A percentile compares a stretch with the other conserved stretches of the same genome.
Conservation (phyloP, 2,329 filamentous ascomycete genomes). For the Pezicula neosporulosa region DNA sequence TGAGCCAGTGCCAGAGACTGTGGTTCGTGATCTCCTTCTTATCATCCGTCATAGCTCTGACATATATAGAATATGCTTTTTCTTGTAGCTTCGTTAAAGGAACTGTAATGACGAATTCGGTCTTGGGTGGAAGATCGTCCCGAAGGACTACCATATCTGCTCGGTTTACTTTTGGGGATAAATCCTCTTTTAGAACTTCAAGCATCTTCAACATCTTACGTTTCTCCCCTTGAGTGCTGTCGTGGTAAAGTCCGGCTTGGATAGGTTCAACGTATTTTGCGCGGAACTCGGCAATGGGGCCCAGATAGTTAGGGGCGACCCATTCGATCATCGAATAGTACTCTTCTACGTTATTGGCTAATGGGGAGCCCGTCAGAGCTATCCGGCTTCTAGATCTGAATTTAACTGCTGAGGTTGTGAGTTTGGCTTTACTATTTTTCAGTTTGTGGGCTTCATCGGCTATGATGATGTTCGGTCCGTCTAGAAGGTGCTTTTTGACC, state of each 20-base stretch:
- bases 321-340: conserved; percentile 88
- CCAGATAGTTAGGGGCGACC: conserved; percentile 78
- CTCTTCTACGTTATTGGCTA: conserved; percentile 80
- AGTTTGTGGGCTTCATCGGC: conserved; percentile 82
- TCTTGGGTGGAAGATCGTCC: conserved; percentile 68
- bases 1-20: conserved; percentile 51
- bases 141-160: conserved; percentile 66
- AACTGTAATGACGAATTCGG: conserved; percentile 77
- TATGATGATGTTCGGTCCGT: conserved; percentile 68
- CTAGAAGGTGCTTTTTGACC: conserved; percentile 46
- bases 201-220: conserved; percentile 63
- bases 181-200: conserved; percentile 64
- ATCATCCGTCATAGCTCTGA: conserved; percentile 32
- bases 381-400: conserved; percentile 71
- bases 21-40: conserved; percentile 32
- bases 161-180: conserved; percentile 76
- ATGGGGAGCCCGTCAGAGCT: conserved; percentile 80
- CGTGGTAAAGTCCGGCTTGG: conserved; percentile 62
- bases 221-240: conserved; percentile 55
- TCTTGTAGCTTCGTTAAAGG: conserved; percentile 65
- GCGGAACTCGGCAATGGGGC: conserved; percentile 63
- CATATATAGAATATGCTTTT: conserved; percentile 54
- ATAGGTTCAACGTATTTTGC: conserved; percentile 72
- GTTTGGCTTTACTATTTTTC: conserved; percentile 59
- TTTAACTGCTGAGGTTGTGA: conserved; percentile 48